Percentiles rank a stretch among this genome's conserved stretches.
Conservation (phyloP, 441 rosid species). For the Aquilaria agallochum region DNA sequence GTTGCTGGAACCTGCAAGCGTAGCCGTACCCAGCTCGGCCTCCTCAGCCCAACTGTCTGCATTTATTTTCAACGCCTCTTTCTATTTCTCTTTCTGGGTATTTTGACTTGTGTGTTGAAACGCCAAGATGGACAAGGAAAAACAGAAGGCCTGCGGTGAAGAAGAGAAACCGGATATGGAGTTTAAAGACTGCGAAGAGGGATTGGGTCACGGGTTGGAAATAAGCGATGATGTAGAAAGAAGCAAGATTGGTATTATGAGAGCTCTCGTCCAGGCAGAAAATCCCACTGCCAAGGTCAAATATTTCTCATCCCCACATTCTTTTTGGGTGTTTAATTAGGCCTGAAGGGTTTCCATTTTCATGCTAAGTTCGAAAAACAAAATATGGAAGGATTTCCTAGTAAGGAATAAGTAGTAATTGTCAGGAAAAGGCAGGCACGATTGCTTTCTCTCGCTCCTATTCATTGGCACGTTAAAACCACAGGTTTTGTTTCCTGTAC, state of each 20-base stretch:
- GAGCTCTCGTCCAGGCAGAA: conserved; percentile 68
- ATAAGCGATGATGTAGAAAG: conserved; percentile 56
- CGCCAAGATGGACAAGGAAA: conserved; percentile 16
- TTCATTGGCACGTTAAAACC: no score
- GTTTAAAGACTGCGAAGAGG: conserved; percentile 8
- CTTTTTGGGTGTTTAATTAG: neutral
- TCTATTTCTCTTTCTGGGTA: neutral
- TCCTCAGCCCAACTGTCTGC: neutral
- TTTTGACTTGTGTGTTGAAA: neutral
- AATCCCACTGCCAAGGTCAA: conserved; percentile 71
- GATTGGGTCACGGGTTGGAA: conserved; percentile 12
- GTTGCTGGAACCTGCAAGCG: no score
- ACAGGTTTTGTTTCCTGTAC: no score
- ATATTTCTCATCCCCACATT: neutral
- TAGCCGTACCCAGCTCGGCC: neutral
- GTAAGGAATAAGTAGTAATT: neutral
- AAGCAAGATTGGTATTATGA: conserved; percentile 68
- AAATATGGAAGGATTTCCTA: neutral
- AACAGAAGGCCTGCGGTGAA: conserved; percentile 4
- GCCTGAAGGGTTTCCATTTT: no score
- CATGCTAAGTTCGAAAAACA: no score
- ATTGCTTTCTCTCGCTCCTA: no score
- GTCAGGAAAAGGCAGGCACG: no score
- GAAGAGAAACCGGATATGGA: conserved; percentile 14
- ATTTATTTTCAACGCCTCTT: neutral